These are phyloP conservation scores for Astrocystis sublimbata DNA, from an alignment of 495 filamentous ascomycete species.

Conservation along the genomic window DNA sequence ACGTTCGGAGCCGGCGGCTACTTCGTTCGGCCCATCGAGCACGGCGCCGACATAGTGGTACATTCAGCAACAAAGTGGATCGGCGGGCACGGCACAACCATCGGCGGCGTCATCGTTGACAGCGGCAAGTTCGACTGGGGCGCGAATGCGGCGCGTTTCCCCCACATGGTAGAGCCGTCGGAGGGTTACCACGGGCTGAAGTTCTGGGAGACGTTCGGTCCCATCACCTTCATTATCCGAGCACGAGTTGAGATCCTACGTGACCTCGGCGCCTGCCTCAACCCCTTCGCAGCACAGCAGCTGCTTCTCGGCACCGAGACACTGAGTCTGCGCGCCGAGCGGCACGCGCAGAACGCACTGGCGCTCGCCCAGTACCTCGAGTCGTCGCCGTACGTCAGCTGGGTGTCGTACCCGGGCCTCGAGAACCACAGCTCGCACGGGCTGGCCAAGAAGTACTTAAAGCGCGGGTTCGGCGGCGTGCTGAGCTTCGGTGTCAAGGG, in stretches of 20 bases:
- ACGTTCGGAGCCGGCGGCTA: slow-evolving; percentile 97
- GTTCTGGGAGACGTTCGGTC: slow-evolving; percentile 95
- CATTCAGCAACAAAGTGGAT: slow-evolving; percentile 99
- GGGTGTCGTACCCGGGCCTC: slow-evolving; percentile 94
- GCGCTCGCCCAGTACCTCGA: slow-evolving; percentile 82
- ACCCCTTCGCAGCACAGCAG: slow-evolving; percentile 96
- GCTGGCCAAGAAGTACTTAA: slow-evolving; percentile 85
- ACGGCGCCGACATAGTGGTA: slow-evolving; percentile 93
- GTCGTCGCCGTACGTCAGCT: slow-evolving; percentile 78
- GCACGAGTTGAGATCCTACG: slow-evolving; percentile 79
- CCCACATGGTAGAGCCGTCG: slow-evolving; percentile 88
- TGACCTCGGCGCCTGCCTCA: slow-evolving; percentile 81
- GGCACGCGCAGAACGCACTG: slow-evolving; percentile 84
- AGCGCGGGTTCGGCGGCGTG: slow-evolving; percentile 86
- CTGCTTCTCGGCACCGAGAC: slow-evolving; percentile 90
- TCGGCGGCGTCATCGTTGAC: slow-evolving; percentile 88
- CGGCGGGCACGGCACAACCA: slow-evolving; percentile 94
- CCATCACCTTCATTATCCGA: slow-evolving; percentile 79
- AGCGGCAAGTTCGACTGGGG: slow-evolving; percentile 98
- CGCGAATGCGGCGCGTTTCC: slow-evolving; percentile 82
- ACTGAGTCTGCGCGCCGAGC: slow-evolving; percentile 78
- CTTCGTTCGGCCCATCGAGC: slow-evolving; percentile 84
- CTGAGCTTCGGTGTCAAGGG: slow-evolving; percentile 93
- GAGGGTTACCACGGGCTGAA: slow-evolving; percentile 95
- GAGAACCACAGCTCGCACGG: slow-evolving; percentile 79